Percentiles rank a stretch among this genome's conserved stretches.
These are phyloP conservation scores for Tetracladium marchalianum DNA, from an alignment of 495 filamentous ascomycete species.

Conservation along the genomic window DNA sequence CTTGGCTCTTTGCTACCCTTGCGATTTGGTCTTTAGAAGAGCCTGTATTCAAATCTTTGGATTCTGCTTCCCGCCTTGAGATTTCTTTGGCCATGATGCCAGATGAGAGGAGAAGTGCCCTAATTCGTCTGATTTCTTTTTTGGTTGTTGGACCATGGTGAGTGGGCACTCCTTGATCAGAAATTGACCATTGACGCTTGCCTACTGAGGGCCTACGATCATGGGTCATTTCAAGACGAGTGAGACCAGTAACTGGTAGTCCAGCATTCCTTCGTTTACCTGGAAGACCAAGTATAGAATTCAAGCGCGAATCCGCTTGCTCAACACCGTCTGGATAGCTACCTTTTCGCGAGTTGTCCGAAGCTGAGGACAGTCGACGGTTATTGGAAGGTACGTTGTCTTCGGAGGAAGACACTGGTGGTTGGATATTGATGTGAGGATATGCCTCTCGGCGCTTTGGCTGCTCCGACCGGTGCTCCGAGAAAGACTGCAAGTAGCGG, in stretches of 20 bases:
- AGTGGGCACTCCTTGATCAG: slow-evolving; percentile 40
- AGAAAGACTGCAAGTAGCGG: too few species aligned
- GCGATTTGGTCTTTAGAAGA: slow-evolving; percentile 29
- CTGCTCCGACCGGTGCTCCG: too few species aligned
- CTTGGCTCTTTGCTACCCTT: slow-evolving; percentile 44
- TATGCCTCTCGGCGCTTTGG: too few species aligned
- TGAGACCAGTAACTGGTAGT: slow-evolving; percentile 22
- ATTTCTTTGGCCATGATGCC: slow-evolving; percentile 83
- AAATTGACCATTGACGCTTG: slow-evolving; percentile 61
- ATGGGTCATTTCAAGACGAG: slow-evolving; percentile 17
- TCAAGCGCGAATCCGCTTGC: slow-evolving; percentile 24
- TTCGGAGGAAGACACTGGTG: too few species aligned
- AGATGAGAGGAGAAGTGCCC: slow-evolving; percentile 65
- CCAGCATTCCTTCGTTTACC: slow-evolving; percentile 31
- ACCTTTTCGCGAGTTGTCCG: slow-evolving; percentile 17
- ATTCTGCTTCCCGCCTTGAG: slow-evolving; percentile 47
- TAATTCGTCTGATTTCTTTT: slow-evolving; percentile 63
- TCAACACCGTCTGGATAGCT: slow-evolving; percentile 16
- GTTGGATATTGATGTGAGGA: too few species aligned
- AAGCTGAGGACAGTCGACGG: slow-evolving; percentile 8
- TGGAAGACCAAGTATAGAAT: slow-evolving; percentile 26
- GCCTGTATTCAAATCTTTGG: slow-evolving; percentile 11
- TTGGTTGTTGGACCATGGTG: slow-evolving; percentile 36
- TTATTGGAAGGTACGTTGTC: too few species aligned
- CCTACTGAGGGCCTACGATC: slow-evolving; percentile 4